phyloP scores from a whole-genome alignment of 2,329 filamentous ascomycete species.

The Fusarium sacchari region DNA sequence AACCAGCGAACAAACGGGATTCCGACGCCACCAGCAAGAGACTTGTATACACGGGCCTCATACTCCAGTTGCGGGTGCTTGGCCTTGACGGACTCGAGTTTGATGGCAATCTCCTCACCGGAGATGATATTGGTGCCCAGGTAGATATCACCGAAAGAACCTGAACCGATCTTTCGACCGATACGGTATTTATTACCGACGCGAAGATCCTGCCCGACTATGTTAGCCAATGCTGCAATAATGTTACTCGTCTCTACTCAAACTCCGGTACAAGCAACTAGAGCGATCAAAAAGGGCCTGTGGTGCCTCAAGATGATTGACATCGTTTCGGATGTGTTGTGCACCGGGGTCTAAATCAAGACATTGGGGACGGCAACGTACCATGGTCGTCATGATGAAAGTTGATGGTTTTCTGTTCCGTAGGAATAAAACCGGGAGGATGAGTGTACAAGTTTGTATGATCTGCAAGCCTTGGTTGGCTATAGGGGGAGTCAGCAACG shows the following conservation, averaged over 20 bases:
- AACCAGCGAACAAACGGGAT: constrained; percentile 99
- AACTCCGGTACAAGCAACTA: background rate
- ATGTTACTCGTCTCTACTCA: background rate
- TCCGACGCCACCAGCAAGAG: constrained; percentile 92
- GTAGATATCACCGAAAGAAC: constrained; percentile 98
- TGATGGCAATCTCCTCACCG: constrained; percentile 99
- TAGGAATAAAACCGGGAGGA: constrained; percentile 29
- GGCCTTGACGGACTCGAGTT: constrained; percentile 98
- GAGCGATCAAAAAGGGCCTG: background rate
- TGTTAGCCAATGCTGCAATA: constrained; percentile 28
- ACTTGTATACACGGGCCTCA: constrained; percentile 93
- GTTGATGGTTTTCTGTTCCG: constrained; percentile 36
- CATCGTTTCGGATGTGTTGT: background rate
- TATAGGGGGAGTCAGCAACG: constrained; percentile 31
- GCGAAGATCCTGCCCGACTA: constrained; percentile 80
- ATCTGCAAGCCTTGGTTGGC: constrained; percentile 39
- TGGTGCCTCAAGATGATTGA: background rate
- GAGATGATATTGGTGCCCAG: constrained; percentile 99
- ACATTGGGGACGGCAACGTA: constrained; percentile 45
- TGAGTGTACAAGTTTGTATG: constrained; percentile 12
- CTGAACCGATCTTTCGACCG: constrained; percentile 98
- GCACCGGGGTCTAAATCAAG: background rate
- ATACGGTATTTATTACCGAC: constrained; percentile 99
- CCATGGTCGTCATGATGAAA: constrained; percentile 63
- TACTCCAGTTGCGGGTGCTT: constrained; percentile 99